Evolutionary conservation across 768 basidiomycete species (phyloP), one percentile per base, ranked within the genome.

Genomic region (Coprinellus aureogranulatus): DNA sequence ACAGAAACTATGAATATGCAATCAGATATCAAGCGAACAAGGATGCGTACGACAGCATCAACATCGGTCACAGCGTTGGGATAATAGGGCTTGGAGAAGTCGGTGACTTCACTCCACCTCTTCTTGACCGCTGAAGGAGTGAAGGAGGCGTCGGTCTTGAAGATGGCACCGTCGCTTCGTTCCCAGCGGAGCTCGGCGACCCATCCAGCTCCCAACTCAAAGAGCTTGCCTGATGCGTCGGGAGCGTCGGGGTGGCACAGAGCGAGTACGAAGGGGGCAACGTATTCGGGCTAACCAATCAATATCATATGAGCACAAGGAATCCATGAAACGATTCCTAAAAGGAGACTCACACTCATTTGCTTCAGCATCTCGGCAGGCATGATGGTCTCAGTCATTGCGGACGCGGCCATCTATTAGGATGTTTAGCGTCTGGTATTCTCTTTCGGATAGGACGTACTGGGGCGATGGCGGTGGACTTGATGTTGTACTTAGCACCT

Each of bases 331-430:
- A 52, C n/a, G 53, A 50, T 9, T n/a, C n/a, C 18, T 31, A 45
- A 23, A 27, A 50, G 18, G n/a, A 63, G 11, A 61, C 75, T 27
- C 69, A 89, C 89, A 70, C 88, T 87, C 40, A 97, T 75, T 65
- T 91, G 89, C n/a, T 82, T 88, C 54, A 98, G 83, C 83, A 97
- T 86, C 56, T 98, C 96, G 20, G 90, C 88, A 9, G 96, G 91
- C 90, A 98, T 92, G 63, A 95, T 78, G 0, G 94, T 97, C 66
- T 88, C 94, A 2, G 94, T 97, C 96, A 98, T 98, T 2, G 84
- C 83, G 2, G 94, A 96, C 0, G 95, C 96, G n/a, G 96, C 96
- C 59, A 92, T 87, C 92, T 94, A 61, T 46, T 22, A 31, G 27
- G 4, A 34, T 28, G 9, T 39, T 54, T 12, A 54, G 55, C 49